Base-by-base conservation (phyloP, 208 protist genomes). In the Phytomonas sp. region DNA sequence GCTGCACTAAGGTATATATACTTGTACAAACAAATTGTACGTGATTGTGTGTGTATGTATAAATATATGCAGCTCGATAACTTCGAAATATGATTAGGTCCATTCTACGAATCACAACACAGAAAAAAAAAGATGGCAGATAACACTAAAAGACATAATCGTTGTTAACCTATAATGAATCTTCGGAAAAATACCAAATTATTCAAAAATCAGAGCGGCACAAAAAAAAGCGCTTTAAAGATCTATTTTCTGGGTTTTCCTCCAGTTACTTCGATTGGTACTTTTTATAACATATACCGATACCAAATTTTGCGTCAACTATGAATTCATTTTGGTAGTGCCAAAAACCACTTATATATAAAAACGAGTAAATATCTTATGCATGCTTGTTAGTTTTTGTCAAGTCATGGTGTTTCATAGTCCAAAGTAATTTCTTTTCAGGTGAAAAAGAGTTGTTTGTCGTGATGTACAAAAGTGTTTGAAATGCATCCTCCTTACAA, bases 141-240 rank as follows among this genome's bases (percentile, higher is more conserved):
- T 37, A 71, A 74, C 45, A 67, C 14, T 61, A 26, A 56, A 23
- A 31, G 65, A 60, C 19, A 45, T 26, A 65, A 26, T 30, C 5
- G 29, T 10, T 29, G 52, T 71, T 19, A 29, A 40, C 49, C 42
- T 36, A 72, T 59, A 40, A 63, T 75, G 68, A 61, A 59, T 63
- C 16, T 40, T 59, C 63, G 29, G 29, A 37, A 63, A 59, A 26
- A 3, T 34, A 65, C 11, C 42, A 14, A 67, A 62, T 66, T 14
- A 73, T 63, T 4, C 4, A 37, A 37, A 32, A 23, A 2, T 14
- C 19, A 73, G 31, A 37, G 67, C 30, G 11, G 52, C 65, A 66
- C 36, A 45, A 32, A 73, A 42, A 62, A 67, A 31, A 73, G 29
- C 23, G 52, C 34, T 16, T 49, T 52, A 73, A 69, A 67, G 62